These are phyloP conservation scores for Coprinopsis cinerea DNA, from an alignment of 768 basidiomycete genomes.

Conservation along the genomic window DNA sequence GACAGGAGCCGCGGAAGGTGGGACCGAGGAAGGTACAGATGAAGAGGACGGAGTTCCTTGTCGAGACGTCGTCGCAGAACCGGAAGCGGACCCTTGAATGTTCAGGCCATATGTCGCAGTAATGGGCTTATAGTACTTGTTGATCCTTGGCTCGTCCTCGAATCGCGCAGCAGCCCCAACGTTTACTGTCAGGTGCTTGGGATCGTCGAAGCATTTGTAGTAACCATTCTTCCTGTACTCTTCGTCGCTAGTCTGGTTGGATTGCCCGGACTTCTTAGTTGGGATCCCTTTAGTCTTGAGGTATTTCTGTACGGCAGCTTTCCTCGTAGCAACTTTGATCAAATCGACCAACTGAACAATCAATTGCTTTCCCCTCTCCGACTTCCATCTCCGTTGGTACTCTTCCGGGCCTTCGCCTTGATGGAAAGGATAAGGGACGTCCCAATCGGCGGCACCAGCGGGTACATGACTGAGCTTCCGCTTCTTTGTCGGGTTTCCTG, in stretches of 20 bases:
- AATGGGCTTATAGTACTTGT: conserved; percentile 27
- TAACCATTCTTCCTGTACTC: conserved; percentile 3
- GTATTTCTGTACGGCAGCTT: conserved; percentile 53
- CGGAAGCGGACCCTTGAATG: not conserved
- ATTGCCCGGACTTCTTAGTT: conserved; percentile 13
- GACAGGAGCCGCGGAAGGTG: not conserved
- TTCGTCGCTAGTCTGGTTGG: not conserved
- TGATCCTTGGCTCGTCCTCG: conserved; percentile 13
- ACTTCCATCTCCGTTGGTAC: conserved; percentile 64
- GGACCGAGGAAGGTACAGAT: not conserved
- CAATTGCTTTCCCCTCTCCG: conserved; percentile 55
- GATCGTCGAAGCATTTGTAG: not conserved
- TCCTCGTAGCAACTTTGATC: conserved; percentile 54
- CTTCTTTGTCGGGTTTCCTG: conserved; percentile 37
- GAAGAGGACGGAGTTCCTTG: conserved; percentile 2
- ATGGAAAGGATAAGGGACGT: conserved; percentile 73
- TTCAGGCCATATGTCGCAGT: conserved; percentile 25
- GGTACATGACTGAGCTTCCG: conserved; percentile 64
- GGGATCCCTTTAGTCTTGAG: conserved; percentile 18
- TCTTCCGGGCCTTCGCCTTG: conserved; percentile 63
- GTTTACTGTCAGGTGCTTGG: conserved; percentile 6
- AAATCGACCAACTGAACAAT: conserved; percentile 55
- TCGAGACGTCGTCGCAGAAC: conserved; percentile 1
- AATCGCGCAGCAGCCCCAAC: no score
- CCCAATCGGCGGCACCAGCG: conserved; percentile 79